A percentile compares a stretch with the other conserved stretches of the same genome.
Conservation (phyloP, 768 basidiomycete species). For the Holtermanniella nyarrowii region DNA sequence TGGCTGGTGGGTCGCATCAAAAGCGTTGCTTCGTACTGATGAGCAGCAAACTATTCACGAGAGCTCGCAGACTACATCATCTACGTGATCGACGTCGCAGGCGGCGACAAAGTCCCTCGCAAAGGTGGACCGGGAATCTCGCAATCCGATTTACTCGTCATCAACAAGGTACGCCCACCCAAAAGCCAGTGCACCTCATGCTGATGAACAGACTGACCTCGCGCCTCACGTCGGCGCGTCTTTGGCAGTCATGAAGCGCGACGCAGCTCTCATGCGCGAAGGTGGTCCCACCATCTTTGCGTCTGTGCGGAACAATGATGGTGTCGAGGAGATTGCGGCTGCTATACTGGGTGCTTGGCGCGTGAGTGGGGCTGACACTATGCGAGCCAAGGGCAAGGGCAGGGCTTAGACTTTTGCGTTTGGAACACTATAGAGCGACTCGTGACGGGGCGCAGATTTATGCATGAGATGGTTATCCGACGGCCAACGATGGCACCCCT, state of each 20-base stretch:
- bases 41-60: constrained; percentile 75
- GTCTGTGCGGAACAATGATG: constrained; percentile 64
- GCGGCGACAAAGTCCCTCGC: constrained; percentile 95
- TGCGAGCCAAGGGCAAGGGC: constrained; percentile 19
- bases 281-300: constrained; percentile 87
- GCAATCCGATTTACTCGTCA: constrained; percentile 75
- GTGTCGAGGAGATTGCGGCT: constrained; percentile 69
- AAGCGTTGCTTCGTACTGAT: neutral
- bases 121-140: constrained; percentile 98
- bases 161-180: constrained; percentile 68
- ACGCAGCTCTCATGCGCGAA: constrained; percentile 87
- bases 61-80: constrained; percentile 97
- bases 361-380: constrained; percentile 41
- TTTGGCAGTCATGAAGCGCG: constrained; percentile 85
- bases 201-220: constrained; percentile 62
- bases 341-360: constrained; percentile 84
- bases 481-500: no score
- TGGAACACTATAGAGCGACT: no score
- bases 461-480: no score
- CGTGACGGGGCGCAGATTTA: no score
- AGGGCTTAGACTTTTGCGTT: no score
- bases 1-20: constrained; percentile 49
- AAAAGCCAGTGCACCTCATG: neutral
- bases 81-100: constrained; percentile 47
- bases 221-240: constrained; percentile 88